phyloP scores from a whole-genome alignment of 2,329 filamentous ascomycete species.

The Colletotrichum sp. region DNA sequence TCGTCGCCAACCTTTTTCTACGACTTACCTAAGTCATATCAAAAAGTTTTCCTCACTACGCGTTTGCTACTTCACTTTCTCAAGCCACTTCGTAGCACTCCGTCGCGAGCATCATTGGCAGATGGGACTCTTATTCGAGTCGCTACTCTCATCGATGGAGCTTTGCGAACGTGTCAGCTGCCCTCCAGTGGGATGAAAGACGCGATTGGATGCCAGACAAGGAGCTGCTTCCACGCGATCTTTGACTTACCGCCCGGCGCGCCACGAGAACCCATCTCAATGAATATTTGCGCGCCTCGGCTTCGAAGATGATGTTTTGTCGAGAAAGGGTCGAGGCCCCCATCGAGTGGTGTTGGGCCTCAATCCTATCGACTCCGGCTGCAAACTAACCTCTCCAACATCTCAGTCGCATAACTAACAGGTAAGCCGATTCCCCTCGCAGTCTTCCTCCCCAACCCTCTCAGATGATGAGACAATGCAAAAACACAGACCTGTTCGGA shows the following conservation, averaged over 20 bases:
- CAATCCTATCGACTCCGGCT: neutral
- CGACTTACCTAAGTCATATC: neutral
- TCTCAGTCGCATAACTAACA: neutral
- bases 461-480: conserved; percentile 33
- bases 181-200: neutral
- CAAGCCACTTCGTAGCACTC: neutral
- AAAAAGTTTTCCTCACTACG: neutral
- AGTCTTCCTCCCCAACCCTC: neutral
- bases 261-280: neutral
- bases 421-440: neutral
- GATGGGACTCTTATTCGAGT: neutral
- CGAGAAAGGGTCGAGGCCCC: neutral
- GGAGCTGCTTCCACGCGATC: neutral
- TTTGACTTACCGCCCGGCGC: neutral
- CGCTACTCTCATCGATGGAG: neutral
- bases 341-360: neutral
- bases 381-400: neutral
- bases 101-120: neutral
- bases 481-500: conserved; percentile 39
- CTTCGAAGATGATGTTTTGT: neutral
- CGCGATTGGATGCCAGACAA: neutral
- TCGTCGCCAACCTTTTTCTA: conserved; percentile 9
- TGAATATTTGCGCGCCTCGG: neutral
- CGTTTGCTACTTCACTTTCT: neutral
- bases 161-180: too few species aligned